Base-by-base conservation (phyloP, 345 rosid species). In the Murraya koenigii region DNA sequence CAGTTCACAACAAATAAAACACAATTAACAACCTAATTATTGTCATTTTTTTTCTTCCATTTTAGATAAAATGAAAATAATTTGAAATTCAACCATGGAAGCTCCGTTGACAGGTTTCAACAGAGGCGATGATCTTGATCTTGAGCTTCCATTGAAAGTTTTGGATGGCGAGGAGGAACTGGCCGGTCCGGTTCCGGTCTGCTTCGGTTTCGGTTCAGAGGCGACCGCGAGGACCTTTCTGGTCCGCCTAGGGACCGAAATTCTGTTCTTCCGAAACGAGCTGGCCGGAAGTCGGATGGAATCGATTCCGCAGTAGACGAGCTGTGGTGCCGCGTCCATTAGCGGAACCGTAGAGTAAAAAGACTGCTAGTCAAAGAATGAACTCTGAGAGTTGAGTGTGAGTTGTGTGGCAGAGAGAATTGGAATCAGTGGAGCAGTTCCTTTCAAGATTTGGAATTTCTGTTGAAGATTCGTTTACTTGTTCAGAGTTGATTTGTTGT, bases 181-280 rank as follows among this genome's bases (percentile, higher is more conserved):
- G 13, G 83, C 63, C n/a, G 86, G 80, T 8, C 77, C 78, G 26
- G 87, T 81, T 8, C 77, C 79, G 17, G 87, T 81, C 71, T 78
- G 87, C 5, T 87, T 56, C 28, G 97, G 93, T 79, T 90, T 93
- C 22, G 97, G 91, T 28, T 93, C 94, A 61, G 96, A 82, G 19
- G 97, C 92, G 58, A 93, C 87, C 47, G 98, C 94, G 35, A 85
- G 71, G 56, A 90, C 85, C 44, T 79, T 85, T 59, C 64, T 69
- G 10, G 26, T 25, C 38, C 82, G 80, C 35, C 84, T 67, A 25
- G 89, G 86, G 47, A 67, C 71, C 33, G 84, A 77, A 60, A 84
- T 39, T 22, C 80, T 70, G 71, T 76, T 56, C 55, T 76, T 52
- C 49, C 80, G 19, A 44, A 80, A 77, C 13, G 83, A 62, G 26